Conservation (phyloP, 108 stramenopile species). For the Mediolabrus comicus region DNA sequence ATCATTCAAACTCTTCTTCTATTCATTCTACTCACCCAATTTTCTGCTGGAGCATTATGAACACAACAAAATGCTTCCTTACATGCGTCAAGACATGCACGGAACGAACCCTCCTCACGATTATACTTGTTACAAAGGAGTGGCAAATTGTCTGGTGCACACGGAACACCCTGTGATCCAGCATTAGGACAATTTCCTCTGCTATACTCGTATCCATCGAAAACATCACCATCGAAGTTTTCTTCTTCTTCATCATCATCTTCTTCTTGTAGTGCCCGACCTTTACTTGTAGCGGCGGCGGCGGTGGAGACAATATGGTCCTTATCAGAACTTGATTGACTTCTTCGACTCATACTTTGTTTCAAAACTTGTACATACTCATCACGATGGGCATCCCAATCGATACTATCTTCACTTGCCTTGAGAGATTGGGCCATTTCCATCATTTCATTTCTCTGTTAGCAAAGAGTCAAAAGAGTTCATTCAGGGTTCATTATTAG, state of each 20-base stretch:
- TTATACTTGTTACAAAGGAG: constrained; percentile 50
- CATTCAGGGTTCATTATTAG: background rate
- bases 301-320: too few relatives aligned
- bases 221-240: constrained; percentile 36
- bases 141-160: constrained; percentile 37
- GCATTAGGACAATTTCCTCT: constrained; percentile 32
- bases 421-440: constrained; percentile 20
- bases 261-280: background rate
- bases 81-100: constrained; percentile 40
- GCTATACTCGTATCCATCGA: constrained; percentile 42
- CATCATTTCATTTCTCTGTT: constrained; percentile 14
- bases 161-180: constrained; percentile 42
- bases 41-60: constrained; percentile 43
- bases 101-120: constrained; percentile 29
- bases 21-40: constrained; percentile 1
- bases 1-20: too few relatives aligned
- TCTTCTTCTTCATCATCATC: background rate
- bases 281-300: background rate
- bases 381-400: constrained; percentile 21
- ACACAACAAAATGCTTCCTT: constrained; percentile 50
- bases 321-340: background rate
- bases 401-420: constrained; percentile 10
- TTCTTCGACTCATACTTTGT: background rate
- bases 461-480: background rate
- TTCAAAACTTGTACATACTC: constrained; percentile 11